Evolutionary conservation across 768 basidiomycete genomes (phyloP), one percentile per base, ranked within the genome.

Genomic region (Collybiopsis luxurians): DNA sequence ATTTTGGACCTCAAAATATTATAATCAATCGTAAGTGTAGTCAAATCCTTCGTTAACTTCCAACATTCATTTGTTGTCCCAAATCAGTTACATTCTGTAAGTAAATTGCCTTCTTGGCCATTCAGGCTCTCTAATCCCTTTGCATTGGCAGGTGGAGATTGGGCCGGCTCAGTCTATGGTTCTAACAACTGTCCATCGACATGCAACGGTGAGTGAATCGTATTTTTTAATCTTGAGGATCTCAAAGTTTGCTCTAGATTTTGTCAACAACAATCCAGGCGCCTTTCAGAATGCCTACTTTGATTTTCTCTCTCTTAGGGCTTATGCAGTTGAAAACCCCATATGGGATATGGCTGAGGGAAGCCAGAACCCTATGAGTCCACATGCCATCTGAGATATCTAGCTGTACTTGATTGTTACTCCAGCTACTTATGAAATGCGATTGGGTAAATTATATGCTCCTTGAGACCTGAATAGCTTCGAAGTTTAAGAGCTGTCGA

Each of bases 221-320:
- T n/a, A n/a, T n/a, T n/a, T n/a, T n/a, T 73, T 26, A 28, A 17
- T 42, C 11, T 11, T 39, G 38, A 11, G 52, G n/a, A 47, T 55
- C 12, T 57, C 44, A 17, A 34, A 6, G 24, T 43, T n/a, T 15
- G 39, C 40, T 17, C 12, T 57, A 87, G 85, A 82, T 58, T 87
- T 73, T 61, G 86, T 88, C 61, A 78, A 83, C 71, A 78, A 79
- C 59, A 85, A 89, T 63, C 90, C 90, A 1, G 67, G 70, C 2
- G 85, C 84, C 11, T 91, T 91, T 70, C 60, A 61, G 10, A 73
- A 87, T 30, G 87, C 90, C 0, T 90, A 84, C 74, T 92, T 89
- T 71, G 82, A 89, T 43, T 79, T 92, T 66, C 76, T 79, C 46
- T 81, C 79, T 49, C 68, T 90, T 53, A 80, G 78, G 57, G 71